Base-by-base conservation (phyloP, 1,284 basidiomycete species). In the Leccinum pseudoinsigne region DNA sequence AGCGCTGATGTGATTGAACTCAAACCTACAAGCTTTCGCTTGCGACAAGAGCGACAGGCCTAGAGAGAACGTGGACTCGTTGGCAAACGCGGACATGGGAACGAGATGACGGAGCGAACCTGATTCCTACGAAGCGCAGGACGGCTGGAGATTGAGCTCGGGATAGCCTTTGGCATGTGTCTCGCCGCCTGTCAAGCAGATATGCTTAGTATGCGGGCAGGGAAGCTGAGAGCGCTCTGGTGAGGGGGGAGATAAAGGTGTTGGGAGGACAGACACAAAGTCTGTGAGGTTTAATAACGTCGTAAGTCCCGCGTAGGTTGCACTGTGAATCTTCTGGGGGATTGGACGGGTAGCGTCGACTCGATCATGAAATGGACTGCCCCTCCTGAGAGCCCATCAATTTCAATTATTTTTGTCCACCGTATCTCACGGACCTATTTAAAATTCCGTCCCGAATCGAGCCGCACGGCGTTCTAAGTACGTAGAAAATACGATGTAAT, bases 1-100 rank as follows among this genome's bases (percentile, higher is more conserved):
- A 54, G 28, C 5, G 47, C 5, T 26, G 3, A 56, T 5, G 5
- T 16, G 16, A 59, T 16, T 34, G 36, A 57, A 62, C 11, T 16
- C 5, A 34, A 53, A 78, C 85, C 68, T 74, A 92, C 91, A 68
- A 93, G 83, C 76, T 93, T 93, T 72, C 89, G 82, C 74, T 87
- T 91, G 66, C 91, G 86, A 77, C 90, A 93, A 45, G 89, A 85
- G 53, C 88, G 82, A 75, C 91, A 93, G 56, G 91, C 90, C 89
- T 93, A 65, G 56, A 51, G 54, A 59, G n/a, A 59, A 31, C 34
- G 38, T 55, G 28, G 40, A 60, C 36, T 57, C 18, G 57, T 58
- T 56, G 34, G 50, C 62, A 45, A 64, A 64, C 42, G 57, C 10
- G 53, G 53, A 54, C 16, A 54, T 54, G 8, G 21, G 26, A 16